Conservation (phyloP, 2,329 filamentous ascomycete species). For the Fusarium sp. region DNA sequence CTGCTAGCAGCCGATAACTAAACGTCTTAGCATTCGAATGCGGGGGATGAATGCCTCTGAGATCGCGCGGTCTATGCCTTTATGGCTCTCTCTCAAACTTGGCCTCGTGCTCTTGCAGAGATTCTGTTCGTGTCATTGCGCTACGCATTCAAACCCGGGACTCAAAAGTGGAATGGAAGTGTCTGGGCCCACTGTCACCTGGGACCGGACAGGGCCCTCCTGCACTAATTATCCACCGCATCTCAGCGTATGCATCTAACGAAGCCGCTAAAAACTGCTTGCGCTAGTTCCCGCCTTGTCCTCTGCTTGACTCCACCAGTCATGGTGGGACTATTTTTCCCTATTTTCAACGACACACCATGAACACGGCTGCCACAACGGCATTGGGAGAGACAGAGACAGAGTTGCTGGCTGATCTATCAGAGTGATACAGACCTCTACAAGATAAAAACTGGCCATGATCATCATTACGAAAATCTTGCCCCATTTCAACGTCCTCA, state of each 20-base stretch:
- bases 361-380: slow-evolving; percentile 39
- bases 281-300: slow-evolving; percentile 49
- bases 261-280: slow-evolving; percentile 43
- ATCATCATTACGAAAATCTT: neutral
- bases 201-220: slow-evolving; percentile 7
- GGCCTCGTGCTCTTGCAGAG: slow-evolving; percentile 24
- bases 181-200: slow-evolving; percentile 23
- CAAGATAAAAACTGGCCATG: neutral
- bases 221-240: slow-evolving; percentile 19
- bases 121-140: slow-evolving; percentile 15
- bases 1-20: neutral
- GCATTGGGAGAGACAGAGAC: slow-evolving; percentile 5
- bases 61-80: slow-evolving; percentile 17
- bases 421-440: slow-evolving; percentile 1
- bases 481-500: neutral
- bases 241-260: slow-evolving; percentile 47
- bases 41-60: slow-evolving; percentile 10
- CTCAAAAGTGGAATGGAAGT: slow-evolving; percentile 25
- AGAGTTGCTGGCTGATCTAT: slow-evolving; percentile 19
- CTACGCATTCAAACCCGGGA: slow-evolving; percentile 13
- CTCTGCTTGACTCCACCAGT: slow-evolving; percentile 28
- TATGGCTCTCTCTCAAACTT: slow-evolving; percentile 7
- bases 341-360: slow-evolving; percentile 48
- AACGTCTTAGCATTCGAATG: slow-evolving; percentile 2
- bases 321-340: slow-evolving; percentile 43